These are phyloP conservation scores for Fomitopsis schrenkii DNA, from an alignment of 1,284 basidiomycete genomes.

Conservation along the genomic window DNA sequence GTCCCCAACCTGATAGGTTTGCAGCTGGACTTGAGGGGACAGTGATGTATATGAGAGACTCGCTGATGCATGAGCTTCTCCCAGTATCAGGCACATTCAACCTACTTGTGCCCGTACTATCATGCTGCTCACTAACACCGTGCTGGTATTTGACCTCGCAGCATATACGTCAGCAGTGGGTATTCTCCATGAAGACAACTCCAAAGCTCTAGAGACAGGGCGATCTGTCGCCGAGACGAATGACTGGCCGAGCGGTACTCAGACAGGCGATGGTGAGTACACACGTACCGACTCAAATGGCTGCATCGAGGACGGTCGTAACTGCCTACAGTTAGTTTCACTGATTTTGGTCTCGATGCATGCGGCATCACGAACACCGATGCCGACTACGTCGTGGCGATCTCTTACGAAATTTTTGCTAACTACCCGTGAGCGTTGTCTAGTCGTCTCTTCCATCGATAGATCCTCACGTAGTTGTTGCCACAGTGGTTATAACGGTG, in stretches of 20 bases:
- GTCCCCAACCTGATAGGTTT: too few relatives aligned
- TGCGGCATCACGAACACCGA: conserved; percentile 61
- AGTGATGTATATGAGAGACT: too few relatives aligned
- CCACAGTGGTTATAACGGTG: conserved; percentile 39
- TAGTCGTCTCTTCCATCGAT: neutral
- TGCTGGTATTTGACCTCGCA: too few relatives aligned
- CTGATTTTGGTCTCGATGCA: conserved; percentile 58
- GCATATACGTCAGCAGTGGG: too few relatives aligned
- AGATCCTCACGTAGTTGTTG: neutral
- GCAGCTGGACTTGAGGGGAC: too few relatives aligned
- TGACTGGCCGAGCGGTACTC: neutral
- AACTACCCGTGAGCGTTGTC: conserved; percentile 47
- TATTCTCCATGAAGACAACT: too few relatives aligned
- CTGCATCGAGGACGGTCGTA: neutral
- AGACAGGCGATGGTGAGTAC: neutral
- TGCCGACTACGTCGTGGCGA: conserved; percentile 54
- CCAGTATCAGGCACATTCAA: too few relatives aligned
- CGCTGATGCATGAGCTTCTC: too few relatives aligned
- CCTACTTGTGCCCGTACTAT: too few relatives aligned
- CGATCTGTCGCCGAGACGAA: too few relatives aligned
- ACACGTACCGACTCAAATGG: neutral
- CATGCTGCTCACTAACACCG: too few relatives aligned
- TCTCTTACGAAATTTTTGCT: conserved; percentile 56
- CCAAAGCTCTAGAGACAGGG: too few relatives aligned
- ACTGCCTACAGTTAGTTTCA: conserved; percentile 48